phyloP scores from a whole-genome alignment of 441 rosid species.

The Francoa sonchifolia region DNA sequence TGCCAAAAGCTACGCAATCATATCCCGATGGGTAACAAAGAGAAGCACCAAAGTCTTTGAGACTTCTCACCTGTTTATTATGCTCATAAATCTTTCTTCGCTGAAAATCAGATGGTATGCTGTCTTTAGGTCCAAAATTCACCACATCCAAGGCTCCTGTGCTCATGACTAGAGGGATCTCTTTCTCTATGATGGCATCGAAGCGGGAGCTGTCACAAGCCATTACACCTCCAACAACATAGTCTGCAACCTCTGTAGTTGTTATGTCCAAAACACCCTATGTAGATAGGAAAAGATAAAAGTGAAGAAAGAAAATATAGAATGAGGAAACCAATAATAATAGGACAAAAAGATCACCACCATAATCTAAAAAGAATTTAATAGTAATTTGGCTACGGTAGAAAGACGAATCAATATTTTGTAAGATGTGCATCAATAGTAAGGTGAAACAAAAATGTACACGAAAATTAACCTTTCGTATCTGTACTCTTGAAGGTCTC shows the following conservation, averaged over 20 bases:
- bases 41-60: not conserved
- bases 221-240: conserved; percentile 84
- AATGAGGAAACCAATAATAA: not conserved
- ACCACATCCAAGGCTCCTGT: conserved; percentile 93
- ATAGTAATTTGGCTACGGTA: too few species aligned
- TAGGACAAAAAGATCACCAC: conserved; percentile 1
- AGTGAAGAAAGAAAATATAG: not conserved
- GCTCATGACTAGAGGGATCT: conserved; percentile 76
- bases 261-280: conserved; percentile 86
- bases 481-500: too few species aligned
- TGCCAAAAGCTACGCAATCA: not conserved
- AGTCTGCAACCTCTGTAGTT: conserved; percentile 91
- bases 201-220: conserved; percentile 85
- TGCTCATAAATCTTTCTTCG: conserved; percentile 62
- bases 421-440: too few species aligned
- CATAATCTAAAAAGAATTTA: too few species aligned
- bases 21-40: too few species aligned
- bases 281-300: not conserved
- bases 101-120: conserved; percentile 60
- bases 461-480: too few species aligned
- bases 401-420: too few species aligned
- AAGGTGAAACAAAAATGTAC: too few species aligned
- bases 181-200: conserved; percentile 56
- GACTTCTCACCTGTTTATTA: conserved; percentile 55
- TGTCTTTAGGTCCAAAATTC: conserved; percentile 69